These are phyloP conservation scores for Talaromyces verruculosus DNA, from an alignment of 2,329 filamentous ascomycete species.

Conservation along the genomic window DNA sequence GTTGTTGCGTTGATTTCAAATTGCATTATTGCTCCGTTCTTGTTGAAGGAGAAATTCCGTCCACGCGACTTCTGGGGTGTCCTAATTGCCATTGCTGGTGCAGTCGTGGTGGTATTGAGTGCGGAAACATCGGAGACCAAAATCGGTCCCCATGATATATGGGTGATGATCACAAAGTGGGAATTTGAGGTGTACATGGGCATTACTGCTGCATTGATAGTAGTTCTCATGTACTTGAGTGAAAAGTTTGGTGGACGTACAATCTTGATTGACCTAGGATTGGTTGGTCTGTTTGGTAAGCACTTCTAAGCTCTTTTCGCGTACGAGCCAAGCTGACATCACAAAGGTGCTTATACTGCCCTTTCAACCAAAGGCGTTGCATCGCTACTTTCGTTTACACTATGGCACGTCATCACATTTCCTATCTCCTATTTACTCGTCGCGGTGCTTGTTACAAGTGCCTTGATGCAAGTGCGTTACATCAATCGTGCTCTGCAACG, in stretches of 20 bases:
- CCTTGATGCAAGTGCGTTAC: slow-evolving; percentile 95
- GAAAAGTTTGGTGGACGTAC: slow-evolving; percentile 78
- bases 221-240: slow-evolving; percentile 77
- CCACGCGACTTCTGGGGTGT: slow-evolving; percentile 84
- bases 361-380: slow-evolving; percentile 95
- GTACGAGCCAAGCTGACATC: slow-evolving; percentile 21
- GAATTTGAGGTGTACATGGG: slow-evolving; percentile 90
- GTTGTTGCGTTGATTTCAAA: slow-evolving; percentile 97
- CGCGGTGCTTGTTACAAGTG: slow-evolving; percentile 74
- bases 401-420: slow-evolving; percentile 85
- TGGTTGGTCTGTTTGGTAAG: slow-evolving; percentile 89
- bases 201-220: slow-evolving; percentile 71
- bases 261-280: slow-evolving; percentile 86
- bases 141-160: slow-evolving; percentile 85
- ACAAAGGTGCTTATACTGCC: slow-evolving; percentile 87
- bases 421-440: slow-evolving; percentile 88
- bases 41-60: slow-evolving; percentile 89
- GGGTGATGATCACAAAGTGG: slow-evolving; percentile 80
- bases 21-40: slow-evolving; percentile 90
- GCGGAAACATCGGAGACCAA: slow-evolving; percentile 87
- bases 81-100: slow-evolving; percentile 79
- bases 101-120: slow-evolving; percentile 88
- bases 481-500: slow-evolving; percentile 86
- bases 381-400: slow-evolving; percentile 86
- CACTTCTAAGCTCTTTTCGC: neutral